Evolutionary conservation across 208 protist species (phyloP).

Genomic region (Willaertia magna): DNA sequence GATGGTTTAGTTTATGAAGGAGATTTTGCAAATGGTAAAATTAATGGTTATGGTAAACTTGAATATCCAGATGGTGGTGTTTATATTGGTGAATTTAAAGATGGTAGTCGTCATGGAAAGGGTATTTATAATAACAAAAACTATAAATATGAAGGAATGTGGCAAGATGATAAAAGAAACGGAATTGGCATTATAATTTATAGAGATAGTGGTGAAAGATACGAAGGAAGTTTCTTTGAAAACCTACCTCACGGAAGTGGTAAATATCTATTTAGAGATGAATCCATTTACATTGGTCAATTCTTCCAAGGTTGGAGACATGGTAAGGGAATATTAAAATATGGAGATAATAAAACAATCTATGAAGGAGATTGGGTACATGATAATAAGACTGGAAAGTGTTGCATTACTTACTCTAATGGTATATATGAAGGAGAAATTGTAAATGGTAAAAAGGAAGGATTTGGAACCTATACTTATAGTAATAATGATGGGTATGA

Average conservation of each 20-base stretch:
- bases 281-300: constrained; percentile 35
- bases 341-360: constrained; percentile 24
- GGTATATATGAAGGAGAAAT: constrained; percentile 48
- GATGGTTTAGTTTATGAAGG: not conserved
- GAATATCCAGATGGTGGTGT: not conserved
- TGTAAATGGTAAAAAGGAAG: constrained; percentile 48
- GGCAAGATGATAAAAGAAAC: constrained; percentile 51
- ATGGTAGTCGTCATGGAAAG: constrained; percentile 9
- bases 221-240: constrained; percentile 51
- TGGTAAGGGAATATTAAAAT: constrained; percentile 55
- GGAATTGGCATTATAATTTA: constrained; percentile 45
- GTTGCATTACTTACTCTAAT: not conserved
- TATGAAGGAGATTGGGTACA: not conserved
- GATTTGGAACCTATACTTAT: constrained; percentile 48
- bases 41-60: not conserved
- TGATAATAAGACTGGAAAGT: not conserved
- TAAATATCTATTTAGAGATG: constrained; percentile 38
- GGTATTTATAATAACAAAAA: constrained; percentile 2
- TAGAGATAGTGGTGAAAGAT: constrained; percentile 43
- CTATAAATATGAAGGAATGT: constrained; percentile 57
- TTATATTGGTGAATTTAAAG: not conserved
- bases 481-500: constrained; percentile 56
- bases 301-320: constrained; percentile 18
- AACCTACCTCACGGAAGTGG: constrained; percentile 58
- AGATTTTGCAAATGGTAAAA: not conserved